Evolutionary conservation across 108 stramenopile species (phyloP), one percentile per base, ranked within the genome.

Genomic region (Fragilaria radians): DNA sequence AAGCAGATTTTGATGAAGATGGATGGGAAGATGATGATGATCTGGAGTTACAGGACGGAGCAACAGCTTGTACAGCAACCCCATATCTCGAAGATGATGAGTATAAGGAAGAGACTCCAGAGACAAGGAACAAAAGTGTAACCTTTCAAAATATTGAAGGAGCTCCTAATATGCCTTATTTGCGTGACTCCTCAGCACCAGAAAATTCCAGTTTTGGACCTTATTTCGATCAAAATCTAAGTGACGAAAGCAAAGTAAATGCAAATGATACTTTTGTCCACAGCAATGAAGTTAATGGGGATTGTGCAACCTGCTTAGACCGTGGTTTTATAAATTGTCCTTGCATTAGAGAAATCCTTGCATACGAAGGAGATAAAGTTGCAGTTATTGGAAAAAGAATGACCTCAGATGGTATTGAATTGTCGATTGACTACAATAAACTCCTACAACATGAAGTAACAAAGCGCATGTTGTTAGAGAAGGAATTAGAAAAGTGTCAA

Each of bases 391-490:
- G 61, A 34, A 63, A 9, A 17, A 23, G 57, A 25, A 53, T 55
- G 24, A 67, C 51, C 32, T 73, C 78, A 1, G 66, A 83, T 36
- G 82, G 80, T 26, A 63, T 66, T 7, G 33, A 28, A 5, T 68
- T 86, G 21, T 65, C 79, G 21, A 72, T 87, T 5, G 73, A 87
- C 51, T 84, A 80, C 32, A 73, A 79, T 46, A 61, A 78, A 55
- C 68, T 84, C 2, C 68, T 88, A 24, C 63, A 73, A 52, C 59
- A 71, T 22, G 83, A 88, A 63, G 81, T 77, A 26, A 75, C 73
- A 9, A 88, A 84, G 54, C 68, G 86, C 17, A 73, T 72, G 14
- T 71, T 88, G 9, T 54, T 88, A 5, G 79, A 88, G 57, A 62
- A 83, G 48, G 79, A 81, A 46, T 54, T 76, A 4, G 71, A 78